These are phyloP conservation scores for Hymenoscyphus occultus DNA, from an alignment of 2,329 filamentous ascomycete species.

Conservation along the genomic window DNA sequence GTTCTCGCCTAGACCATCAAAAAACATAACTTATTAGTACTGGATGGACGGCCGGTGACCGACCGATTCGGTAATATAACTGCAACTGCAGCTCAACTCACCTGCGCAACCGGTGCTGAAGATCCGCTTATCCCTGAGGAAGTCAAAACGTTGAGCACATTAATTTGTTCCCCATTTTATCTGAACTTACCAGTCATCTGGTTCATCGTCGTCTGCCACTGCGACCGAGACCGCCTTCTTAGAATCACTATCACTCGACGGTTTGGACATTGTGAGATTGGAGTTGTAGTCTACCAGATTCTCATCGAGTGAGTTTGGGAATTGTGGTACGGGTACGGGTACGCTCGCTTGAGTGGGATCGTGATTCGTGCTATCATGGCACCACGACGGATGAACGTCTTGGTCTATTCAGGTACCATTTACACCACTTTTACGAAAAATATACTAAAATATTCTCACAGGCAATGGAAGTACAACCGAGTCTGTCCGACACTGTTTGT, in stretches of 20 bases:
- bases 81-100: slow-evolving; percentile 41
- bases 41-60: slow-evolving; percentile 6
- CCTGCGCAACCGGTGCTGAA: slow-evolving; percentile 93
- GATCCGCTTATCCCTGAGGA: slow-evolving; percentile 87
- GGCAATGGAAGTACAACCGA: slow-evolving; percentile 83
- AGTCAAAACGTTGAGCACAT: slow-evolving; percentile 7
- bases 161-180: neutral
- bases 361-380: slow-evolving; percentile 49
- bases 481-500: slow-evolving; percentile 86
- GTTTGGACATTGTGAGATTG: slow-evolving; percentile 32
- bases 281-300: slow-evolving; percentile 10
- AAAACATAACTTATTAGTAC: neutral
- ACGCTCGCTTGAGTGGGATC: slow-evolving; percentile 26
- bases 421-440: neutral
- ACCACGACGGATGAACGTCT: slow-evolving; percentile 73
- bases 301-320: neutral
- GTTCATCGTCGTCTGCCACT: slow-evolving; percentile 73
- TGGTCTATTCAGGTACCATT: slow-evolving; percentile 80
- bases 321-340: slow-evolving; percentile 4
- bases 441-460: slow-evolving; percentile 37
- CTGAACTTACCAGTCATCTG: slow-evolving; percentile 78
- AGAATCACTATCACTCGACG: slow-evolving; percentile 31
- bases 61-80: slow-evolving; percentile 4
- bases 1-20: slow-evolving; percentile 67
- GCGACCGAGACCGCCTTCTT: slow-evolving; percentile 34